Evolutionary conservation across 2,329 filamentous ascomycete genomes (phyloP).

Genomic region (Clarireedia paspali): DNA sequence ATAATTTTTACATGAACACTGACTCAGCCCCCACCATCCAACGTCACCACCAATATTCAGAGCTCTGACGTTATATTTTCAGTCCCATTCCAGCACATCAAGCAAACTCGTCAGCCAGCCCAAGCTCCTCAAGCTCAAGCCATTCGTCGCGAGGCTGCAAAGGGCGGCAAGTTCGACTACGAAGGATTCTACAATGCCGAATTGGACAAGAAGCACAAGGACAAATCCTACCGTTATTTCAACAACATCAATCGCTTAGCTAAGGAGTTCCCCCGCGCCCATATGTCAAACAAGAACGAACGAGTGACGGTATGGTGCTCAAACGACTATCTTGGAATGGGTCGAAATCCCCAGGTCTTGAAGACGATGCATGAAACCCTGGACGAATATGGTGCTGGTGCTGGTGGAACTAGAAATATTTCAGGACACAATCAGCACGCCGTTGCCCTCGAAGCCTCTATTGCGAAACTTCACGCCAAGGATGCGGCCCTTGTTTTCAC

Average conservation of each 20-base stretch:
- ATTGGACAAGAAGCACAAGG: conserved; percentile 97
- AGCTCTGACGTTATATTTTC: background rate
- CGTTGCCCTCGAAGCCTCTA: conserved; percentile 69
- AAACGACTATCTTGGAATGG: conserved; percentile 98
- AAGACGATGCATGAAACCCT: conserved; percentile 91
- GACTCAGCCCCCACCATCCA: background rate
- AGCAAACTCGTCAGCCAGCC: conserved; percentile 19
- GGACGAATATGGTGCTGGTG: conserved; percentile 89
- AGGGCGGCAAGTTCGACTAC: conserved; percentile 71
- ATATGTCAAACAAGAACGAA: conserved; percentile 77
- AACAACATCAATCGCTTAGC: conserved; percentile 99
- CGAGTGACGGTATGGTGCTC: conserved; percentile 97
- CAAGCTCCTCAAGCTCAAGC: conserved; percentile 17
- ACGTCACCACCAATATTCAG: no score
- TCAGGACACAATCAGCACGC: conserved; percentile 97
- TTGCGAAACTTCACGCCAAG: conserved; percentile 86
- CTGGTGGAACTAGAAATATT: conserved; percentile 93
- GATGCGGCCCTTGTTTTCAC: conserved; percentile 91
- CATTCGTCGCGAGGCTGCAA: conserved; percentile 19
- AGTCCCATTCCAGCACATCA: conserved; percentile 30
- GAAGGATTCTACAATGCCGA: conserved; percentile 81
- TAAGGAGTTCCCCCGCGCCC: conserved; percentile 90
- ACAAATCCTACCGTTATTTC: conserved; percentile 99
- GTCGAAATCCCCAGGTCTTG: conserved; percentile 78
- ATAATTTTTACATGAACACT: background rate